These are phyloP conservation scores for Symbiodinium natans DNA, from an alignment of 73 alveolate genomes.

Conservation along the genomic window DNA sequence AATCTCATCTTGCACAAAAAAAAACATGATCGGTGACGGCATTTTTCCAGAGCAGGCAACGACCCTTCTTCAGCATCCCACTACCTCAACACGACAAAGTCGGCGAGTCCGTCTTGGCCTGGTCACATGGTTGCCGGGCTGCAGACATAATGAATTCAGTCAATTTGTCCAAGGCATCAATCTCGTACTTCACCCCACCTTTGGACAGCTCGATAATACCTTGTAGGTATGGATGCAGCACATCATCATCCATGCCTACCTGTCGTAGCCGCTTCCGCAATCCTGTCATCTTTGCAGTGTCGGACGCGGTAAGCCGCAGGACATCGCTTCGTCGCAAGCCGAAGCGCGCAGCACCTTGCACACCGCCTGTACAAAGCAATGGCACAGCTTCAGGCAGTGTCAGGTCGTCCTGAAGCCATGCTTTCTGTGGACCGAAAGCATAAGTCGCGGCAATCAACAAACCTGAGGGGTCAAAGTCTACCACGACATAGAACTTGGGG, in stretches of 20 bases:
- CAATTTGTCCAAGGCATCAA: conserved; percentile 67
- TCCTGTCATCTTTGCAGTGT: conserved; percentile 30
- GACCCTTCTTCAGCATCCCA: neutral
- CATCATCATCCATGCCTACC: neutral
- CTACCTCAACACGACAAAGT: neutral
- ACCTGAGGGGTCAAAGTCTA: conserved; percentile 76
- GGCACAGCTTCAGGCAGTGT: conserved; percentile 42
- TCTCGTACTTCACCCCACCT: conserved; percentile 39
- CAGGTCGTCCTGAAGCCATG: conserved; percentile 78
- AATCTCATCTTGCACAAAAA: too few species aligned
- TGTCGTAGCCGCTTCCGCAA: conserved; percentile 42
- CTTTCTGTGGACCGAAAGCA: conserved; percentile 57
- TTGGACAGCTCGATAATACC: conserved; percentile 38
- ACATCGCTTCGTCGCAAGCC: conserved; percentile 39
- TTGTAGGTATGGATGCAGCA: neutral
- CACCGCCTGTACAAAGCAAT: conserved; percentile 58
- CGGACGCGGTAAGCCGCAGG: conserved; percentile 17
- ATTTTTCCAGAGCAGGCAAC: too few species aligned
- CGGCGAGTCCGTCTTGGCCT: neutral
- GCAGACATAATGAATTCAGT: conserved; percentile 45
- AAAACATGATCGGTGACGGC: too few species aligned
- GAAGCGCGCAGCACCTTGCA: conserved; percentile 31
- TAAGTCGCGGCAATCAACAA: conserved; percentile 71
- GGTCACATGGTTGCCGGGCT: neutral
- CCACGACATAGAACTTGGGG: conserved; percentile 19